Evolutionary conservation across 192 early-diverging fungal genomes (phyloP).

Genomic region (Coemansia reversa): DNA sequence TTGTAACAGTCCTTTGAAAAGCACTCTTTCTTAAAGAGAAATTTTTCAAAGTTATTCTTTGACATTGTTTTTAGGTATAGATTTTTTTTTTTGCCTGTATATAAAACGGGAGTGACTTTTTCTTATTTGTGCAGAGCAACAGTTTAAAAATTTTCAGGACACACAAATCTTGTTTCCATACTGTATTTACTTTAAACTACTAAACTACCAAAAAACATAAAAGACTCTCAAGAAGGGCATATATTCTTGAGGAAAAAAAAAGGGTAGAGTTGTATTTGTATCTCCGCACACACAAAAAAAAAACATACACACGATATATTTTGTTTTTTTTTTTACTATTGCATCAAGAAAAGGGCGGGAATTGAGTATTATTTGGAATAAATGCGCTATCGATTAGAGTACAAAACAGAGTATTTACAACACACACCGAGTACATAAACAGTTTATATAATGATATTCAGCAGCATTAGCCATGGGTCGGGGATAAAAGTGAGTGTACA

Average conservation of each 20-base stretch:
- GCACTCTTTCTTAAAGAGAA: background rate
- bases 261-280: background rate
- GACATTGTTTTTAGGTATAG: background rate
- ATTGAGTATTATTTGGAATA: background rate
- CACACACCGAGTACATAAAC: background rate
- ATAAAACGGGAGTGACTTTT: background rate
- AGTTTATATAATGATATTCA: constrained; percentile 6
- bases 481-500: constrained; percentile 21
- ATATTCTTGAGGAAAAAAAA: background rate
- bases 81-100: background rate
- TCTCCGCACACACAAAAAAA: background rate
- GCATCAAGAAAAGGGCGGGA: background rate
- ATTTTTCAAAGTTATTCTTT: background rate
- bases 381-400: background rate
- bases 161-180: background rate
- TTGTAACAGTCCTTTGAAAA: background rate
- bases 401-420: background rate
- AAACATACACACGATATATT: background rate
- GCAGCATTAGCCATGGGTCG: background rate
- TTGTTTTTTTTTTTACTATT: background rate
- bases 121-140: too few relatives aligned
- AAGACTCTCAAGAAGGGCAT: background rate
- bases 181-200: background rate
- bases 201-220: background rate
- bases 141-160: background rate